A percentile compares a stretch with the other conserved stretches of the same genome.
phyloP scores from a whole-genome alignment of 495 filamentous ascomycete genomes.

The Penicillium waksmanii region DNA sequence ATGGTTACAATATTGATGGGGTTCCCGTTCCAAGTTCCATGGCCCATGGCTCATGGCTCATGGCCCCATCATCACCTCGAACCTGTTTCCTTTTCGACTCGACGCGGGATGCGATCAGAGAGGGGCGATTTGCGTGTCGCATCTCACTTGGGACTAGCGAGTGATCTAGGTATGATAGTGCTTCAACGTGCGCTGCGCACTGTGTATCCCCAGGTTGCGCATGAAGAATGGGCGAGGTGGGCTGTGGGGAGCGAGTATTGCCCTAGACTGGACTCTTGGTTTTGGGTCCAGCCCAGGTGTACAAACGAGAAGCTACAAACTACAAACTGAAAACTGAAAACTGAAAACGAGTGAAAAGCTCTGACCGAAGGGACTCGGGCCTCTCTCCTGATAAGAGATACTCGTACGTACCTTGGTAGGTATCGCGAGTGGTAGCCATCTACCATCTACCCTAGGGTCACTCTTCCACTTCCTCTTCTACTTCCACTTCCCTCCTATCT shows the following conservation, averaged over 20 bases:
- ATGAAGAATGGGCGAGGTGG: not conserved
- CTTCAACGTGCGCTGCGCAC: not conserved
- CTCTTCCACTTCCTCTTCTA: not conserved
- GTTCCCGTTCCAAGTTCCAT: slow-evolving; percentile 10
- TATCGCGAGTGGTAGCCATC: not conserved
- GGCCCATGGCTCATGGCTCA: not conserved
- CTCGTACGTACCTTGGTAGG: too few species aligned
- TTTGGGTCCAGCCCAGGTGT: not conserved
- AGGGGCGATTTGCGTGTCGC: slow-evolving; percentile 4
- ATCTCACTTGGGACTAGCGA: slow-evolving; percentile 2
- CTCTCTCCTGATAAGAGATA: not conserved
- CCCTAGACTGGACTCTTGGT: not conserved
- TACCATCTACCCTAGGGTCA: not conserved
- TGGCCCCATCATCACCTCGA: not conserved
- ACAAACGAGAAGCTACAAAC: not conserved
- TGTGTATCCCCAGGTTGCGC: not conserved
- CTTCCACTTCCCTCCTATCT: not conserved
- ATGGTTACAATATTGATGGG: slow-evolving; percentile 5
- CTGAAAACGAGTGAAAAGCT: too few species aligned
- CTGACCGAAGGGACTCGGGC: not conserved
- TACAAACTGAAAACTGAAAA: too few species aligned
- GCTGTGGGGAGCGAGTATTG: not conserved
- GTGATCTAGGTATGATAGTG: not conserved
- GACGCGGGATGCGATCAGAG: slow-evolving; percentile 1
- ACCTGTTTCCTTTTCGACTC: slow-evolving; percentile 1